Evolutionary conservation across 2,329 filamentous ascomycete species (phyloP), one percentile per base, ranked within the genome.

Genomic region (Aspergillus neoniger): DNA sequence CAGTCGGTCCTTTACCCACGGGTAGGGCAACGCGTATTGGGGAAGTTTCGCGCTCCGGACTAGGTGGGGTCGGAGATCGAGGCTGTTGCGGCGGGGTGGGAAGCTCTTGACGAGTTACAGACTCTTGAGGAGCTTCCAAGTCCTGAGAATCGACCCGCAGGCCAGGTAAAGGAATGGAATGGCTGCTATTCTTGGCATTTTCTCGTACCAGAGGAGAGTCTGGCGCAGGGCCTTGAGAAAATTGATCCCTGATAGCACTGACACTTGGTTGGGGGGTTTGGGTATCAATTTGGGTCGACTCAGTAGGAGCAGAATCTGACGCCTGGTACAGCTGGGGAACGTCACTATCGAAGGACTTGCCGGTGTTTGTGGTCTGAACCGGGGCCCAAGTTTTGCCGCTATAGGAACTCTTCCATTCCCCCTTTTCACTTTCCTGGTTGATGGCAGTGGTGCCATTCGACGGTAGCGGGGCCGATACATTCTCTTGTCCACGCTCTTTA

Each of bases 321-420:
- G 84, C 83, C 70, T 94, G 87, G 61, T 86, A 81, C 8, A 28
- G 12, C 14, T 30, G 25, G 47, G 80, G 80, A 44, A 81, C 71
- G 66, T 81, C 81, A 69, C 81, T 83, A 28, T 72, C 70, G 9
- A 77, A 80, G 60, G 86, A 87, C 58, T 88, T 88, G 17, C 89
- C 88, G 57, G 88, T 93, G 58, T 85, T 83, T 9, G 85, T 86
- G 10, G 89, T 91, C 70, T 92, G 87, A 30, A 97, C 92, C 3
- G 92, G 80, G 25, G 87, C 92, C 94, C 94, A 98, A 36, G 86
- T 89, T 81, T 96, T 98, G 63, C 94, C 94, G 52, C 83, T 81
- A 74, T 97, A 97, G 17, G 91, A 90, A 76, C 92, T 96, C 83
- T 94, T 92, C 93, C 93, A 97, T 62, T 91, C 88, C 59, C 79